Evolutionary conservation across 768 basidiomycete species (phyloP).

Genomic region (Pleurotus tuoliensis): DNA sequence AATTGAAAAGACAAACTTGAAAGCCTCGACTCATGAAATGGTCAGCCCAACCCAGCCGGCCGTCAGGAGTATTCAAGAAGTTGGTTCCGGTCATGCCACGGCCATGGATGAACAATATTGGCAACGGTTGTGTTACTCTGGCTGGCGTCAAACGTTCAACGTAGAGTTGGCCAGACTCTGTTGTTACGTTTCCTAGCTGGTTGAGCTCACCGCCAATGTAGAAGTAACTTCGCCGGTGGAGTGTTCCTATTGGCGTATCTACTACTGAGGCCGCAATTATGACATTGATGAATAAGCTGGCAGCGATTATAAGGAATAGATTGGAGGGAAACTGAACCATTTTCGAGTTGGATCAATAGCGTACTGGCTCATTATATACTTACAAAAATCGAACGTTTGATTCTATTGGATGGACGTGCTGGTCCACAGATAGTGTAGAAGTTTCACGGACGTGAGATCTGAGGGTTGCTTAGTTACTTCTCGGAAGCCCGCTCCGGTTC

Average conservation of each 20-base stretch:
- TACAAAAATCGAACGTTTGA: too few relatives aligned
- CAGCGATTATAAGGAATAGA: too few relatives aligned
- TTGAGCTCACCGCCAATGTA: slow-evolving; percentile 28
- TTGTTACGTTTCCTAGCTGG: slow-evolving; percentile 16
- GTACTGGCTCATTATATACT: too few relatives aligned
- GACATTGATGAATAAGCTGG: too few relatives aligned
- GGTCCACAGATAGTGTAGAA: too few relatives aligned
- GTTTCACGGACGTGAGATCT: too few relatives aligned
- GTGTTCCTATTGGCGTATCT: slow-evolving; percentile 10
- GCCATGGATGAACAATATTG: slow-evolving; percentile 29
- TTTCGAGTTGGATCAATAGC: too few relatives aligned
- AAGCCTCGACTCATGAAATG: slow-evolving; percentile 30
- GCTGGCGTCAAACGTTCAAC: slow-evolving; percentile 29
- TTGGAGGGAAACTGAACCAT: too few relatives aligned
- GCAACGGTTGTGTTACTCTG: slow-evolving; percentile 19
- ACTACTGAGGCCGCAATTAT: too few relatives aligned
- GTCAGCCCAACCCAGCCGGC: slow-evolving; percentile 32
- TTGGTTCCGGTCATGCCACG: slow-evolving; percentile 31
- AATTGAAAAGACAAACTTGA: slow-evolving; percentile 20
- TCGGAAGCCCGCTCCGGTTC: too few relatives aligned
- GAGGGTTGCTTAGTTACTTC: too few relatives aligned
- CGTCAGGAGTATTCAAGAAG: slow-evolving; percentile 32
- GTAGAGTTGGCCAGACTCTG: slow-evolving; percentile 29
- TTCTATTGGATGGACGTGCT: too few relatives aligned
- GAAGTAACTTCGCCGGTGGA: slow-evolving; percentile 28